Evolutionary conservation across 2,329 filamentous ascomycete species (phyloP).

Genomic region (Phialophora macrospora): DNA sequence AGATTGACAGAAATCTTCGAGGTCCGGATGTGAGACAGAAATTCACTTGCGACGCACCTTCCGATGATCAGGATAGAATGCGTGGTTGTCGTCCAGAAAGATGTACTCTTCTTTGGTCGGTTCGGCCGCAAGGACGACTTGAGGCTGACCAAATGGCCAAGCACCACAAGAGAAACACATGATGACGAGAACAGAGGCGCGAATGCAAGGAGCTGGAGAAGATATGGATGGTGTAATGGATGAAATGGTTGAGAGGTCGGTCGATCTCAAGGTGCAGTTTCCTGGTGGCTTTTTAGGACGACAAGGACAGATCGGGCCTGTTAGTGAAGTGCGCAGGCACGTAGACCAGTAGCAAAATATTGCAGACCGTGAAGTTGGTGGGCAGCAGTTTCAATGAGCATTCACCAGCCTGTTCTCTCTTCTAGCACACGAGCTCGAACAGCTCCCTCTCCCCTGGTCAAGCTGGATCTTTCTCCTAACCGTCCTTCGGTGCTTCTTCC

Average conservation of each 20-base stretch:
- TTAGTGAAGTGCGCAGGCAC: background rate
- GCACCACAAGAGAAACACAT: conserved; percentile 39
- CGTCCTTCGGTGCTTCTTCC: background rate
- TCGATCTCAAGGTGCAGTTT: background rate
- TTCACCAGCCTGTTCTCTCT: background rate
- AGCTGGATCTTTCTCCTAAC: background rate
- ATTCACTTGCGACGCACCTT: conserved; percentile 34
- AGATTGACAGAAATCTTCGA: background rate
- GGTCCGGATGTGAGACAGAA: background rate
- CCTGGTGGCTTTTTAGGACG: background rate
- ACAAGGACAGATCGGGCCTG: background rate
- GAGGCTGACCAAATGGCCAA: conserved; percentile 37
- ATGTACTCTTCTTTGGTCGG: conserved; percentile 38
- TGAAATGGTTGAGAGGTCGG: background rate
- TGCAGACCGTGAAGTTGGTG: background rate
- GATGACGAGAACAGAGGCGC: conserved; percentile 11
- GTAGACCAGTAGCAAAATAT: background rate
- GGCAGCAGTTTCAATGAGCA: background rate
- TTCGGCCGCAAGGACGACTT: conserved; percentile 33
- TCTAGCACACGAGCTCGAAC: background rate
- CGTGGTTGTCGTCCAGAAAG: conserved; percentile 35
- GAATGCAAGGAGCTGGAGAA: conserved; percentile 7
- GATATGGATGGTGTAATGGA: background rate
- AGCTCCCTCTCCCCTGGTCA: background rate
- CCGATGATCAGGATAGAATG: conserved; percentile 36